Conservation (phyloP, 169 alveolate species). For the Plasmodium berghei region DNA sequence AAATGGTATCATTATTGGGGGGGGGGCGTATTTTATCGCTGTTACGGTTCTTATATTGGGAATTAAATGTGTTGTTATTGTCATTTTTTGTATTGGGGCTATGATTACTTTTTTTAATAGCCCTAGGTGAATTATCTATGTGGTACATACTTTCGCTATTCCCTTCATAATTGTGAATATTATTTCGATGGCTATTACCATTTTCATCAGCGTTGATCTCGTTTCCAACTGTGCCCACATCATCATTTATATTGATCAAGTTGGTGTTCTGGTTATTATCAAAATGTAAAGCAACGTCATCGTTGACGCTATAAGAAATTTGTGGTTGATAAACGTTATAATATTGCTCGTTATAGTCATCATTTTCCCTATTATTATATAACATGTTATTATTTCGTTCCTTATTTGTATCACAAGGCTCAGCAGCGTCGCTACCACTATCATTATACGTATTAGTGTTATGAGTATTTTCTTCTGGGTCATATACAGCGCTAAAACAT, state of each 20-base stretch:
- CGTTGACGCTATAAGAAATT: background rate
- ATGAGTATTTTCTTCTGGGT: slow-evolving; percentile 56
- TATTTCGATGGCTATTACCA: background rate
- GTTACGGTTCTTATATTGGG: background rate
- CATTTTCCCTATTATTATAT: slow-evolving; percentile 9
- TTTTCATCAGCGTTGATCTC: too few relatives aligned
- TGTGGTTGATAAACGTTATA: background rate
- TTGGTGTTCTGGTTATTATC: slow-evolving; percentile 9
- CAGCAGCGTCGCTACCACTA: background rate
- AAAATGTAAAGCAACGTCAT: background rate
- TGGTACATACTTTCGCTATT: background rate
- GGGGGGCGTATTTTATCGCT: background rate
- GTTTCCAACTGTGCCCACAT: slow-evolving; percentile 7
- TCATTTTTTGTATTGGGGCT: background rate
- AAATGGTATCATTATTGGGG: slow-evolving; percentile 1
- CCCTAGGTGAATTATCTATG: background rate
- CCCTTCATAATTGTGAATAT: background rate
- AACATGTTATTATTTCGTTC: background rate
- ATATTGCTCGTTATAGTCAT: slow-evolving; percentile 4
- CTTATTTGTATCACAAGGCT: background rate
- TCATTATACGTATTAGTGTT: background rate
- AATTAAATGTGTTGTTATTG: background rate
- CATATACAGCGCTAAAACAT: slow-evolving; percentile 59
- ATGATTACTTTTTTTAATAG: background rate
- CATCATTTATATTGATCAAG: slow-evolving; percentile 38